These are phyloP conservation scores for Globisporangium echinulatum DNA, from an alignment of 352 stramenopile species.

Conservation along the genomic window DNA sequence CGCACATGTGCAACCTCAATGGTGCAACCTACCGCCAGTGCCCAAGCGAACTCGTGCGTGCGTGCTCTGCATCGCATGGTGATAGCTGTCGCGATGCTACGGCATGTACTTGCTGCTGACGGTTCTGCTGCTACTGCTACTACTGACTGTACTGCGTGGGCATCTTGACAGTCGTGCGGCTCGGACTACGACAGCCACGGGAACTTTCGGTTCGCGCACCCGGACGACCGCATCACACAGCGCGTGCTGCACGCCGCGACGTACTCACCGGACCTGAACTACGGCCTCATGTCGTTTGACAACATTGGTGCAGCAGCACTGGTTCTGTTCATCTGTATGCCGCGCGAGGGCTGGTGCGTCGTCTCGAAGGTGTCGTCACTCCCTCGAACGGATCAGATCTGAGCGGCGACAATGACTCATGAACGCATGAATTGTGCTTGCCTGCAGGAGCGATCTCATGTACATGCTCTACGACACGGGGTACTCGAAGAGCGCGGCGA, in stretches of 20 bases:
- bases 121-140: too few species aligned
- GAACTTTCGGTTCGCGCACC: constrained; percentile 58
- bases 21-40: constrained; percentile 32
- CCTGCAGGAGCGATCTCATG: constrained; percentile 43
- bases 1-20: constrained; percentile 48
- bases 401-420: too few species aligned
- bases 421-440: neutral
- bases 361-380: too few species aligned
- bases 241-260: constrained; percentile 30
- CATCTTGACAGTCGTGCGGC: constrained; percentile 27
- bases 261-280: constrained; percentile 77
- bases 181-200: constrained; percentile 57
- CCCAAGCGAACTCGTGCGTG: constrained; percentile 24
- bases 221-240: constrained; percentile 23
- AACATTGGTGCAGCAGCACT: constrained; percentile 77
- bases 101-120: too few species aligned
- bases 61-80: neutral
- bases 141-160: too few species aligned
- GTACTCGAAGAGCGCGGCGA: constrained; percentile 29
- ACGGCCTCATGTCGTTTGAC: constrained; percentile 86
- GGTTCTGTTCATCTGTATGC: constrained; percentile 88
- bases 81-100: too few species aligned
- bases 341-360: constrained; percentile 83
- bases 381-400: too few species aligned
- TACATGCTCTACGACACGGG: constrained; percentile 55